A percentile compares a stretch with the other conserved stretches of the same genome.
Conservation (phyloP, 75 land plant species). For the Adiantum capillusveneris region DNA sequence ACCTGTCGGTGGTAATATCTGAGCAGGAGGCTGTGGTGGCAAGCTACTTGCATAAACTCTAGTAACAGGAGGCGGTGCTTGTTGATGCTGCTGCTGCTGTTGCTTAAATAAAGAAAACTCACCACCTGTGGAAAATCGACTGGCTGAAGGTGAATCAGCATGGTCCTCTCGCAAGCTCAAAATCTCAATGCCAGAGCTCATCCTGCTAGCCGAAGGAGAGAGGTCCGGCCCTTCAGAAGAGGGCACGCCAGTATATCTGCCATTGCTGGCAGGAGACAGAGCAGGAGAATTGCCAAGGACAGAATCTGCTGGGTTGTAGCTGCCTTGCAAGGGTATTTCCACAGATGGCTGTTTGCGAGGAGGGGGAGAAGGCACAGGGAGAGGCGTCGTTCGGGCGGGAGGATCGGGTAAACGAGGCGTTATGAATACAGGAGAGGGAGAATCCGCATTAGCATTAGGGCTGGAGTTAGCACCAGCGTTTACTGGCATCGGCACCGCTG, state of each 20-base stretch:
- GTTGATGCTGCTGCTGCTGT: background rate
- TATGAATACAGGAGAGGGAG: conserved; percentile 87
- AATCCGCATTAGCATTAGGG: conserved; percentile 31
- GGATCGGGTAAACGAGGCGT: conserved; percentile 37
- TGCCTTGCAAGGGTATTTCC: conserved; percentile 31
- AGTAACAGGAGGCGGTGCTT: too few relatives aligned
- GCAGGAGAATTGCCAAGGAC: conserved; percentile 41
- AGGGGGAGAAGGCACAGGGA: conserved; percentile 32
- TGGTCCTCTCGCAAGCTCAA: background rate
- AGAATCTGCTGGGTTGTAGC: conserved; percentile 57
- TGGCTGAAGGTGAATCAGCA: too few relatives aligned
- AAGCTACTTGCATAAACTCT: too few relatives aligned
- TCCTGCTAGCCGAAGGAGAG: background rate
- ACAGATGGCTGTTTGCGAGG: conserved; percentile 4
- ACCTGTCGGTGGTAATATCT: too few relatives aligned
- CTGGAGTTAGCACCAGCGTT: conserved; percentile 8
- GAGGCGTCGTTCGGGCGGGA: conserved; percentile 21
- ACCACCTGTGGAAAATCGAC: background rate
- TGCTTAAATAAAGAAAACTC: background rate
- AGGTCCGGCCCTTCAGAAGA: conserved; percentile 25
- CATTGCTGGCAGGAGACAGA: conserved; percentile 20
- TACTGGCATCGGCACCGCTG: too few relatives aligned
- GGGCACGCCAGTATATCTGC: conserved; percentile 3
- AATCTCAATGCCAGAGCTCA: background rate
- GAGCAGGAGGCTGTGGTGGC: too few relatives aligned